Base-by-base conservation (phyloP, 306 rosid species). In the Erythrophleum fordii region DNA sequence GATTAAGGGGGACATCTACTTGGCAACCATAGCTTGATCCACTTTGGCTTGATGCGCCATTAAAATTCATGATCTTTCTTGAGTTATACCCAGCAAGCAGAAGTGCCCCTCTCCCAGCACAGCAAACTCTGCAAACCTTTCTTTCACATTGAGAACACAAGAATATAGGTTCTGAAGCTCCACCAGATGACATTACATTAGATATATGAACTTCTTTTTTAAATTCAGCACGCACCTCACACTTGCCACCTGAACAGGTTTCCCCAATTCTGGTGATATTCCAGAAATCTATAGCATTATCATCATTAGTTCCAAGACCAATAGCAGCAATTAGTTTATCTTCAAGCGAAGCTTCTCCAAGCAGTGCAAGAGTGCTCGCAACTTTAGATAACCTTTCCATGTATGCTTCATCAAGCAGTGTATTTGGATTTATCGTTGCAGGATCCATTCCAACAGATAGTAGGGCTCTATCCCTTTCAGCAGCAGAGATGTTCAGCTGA, bases 71-170 rank as follows among this genome's bases (percentile, higher is more conserved):
- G 53, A 66, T 78, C 62, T 95, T 97, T 84, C 86, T 87, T 25
- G 97, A 65, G 82, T 86, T 90, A 76, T 77, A 77, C 81, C 90
- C 88, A 29, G 79, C 58, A 75, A 96, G 91, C 69, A 96, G 91
- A 85, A 90, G 84, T 68, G 99, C 97, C 76, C 99, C 99, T 82
- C 91, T 90, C 67, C 99, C 99, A 46, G 98, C 98, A 87, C 94
- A 93, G 80, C 99, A 96, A 85, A 87, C 87, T 87, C 92, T 93
- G 86, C 99, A 96, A 68, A 84, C 97, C 83, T 89, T 93, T 84
- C 89, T 92, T 77, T 86, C 90, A 85, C 99, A 96, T 80, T 90
- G 97, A 80, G 94, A 90, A 82, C 99, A 96, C 82, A 89, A 73
- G 76, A 89, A 86, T 29, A 85, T 73, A 41, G 87, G 72, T 26